Evolutionary conservation across 2,329 filamentous ascomycete genomes (phyloP).

Genomic region (Apiospora saccharicola): DNA sequence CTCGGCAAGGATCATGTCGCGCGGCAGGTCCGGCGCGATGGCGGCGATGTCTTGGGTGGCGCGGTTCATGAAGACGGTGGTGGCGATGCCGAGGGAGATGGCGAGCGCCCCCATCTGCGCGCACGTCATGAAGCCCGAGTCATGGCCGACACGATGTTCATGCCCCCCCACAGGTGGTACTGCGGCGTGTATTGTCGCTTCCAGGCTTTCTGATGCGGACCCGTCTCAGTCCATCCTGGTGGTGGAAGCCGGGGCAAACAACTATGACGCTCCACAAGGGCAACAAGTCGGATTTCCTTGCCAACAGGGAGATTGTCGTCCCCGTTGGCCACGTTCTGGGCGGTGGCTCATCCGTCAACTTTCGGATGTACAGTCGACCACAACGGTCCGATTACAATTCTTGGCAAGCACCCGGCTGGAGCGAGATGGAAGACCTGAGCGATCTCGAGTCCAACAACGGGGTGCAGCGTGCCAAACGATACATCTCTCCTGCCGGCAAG

Average conservation of each 20-base stretch:
- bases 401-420: slow-evolving; percentile 41
- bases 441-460: slow-evolving; percentile 51
- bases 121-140: slow-evolving; percentile 27
- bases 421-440: slow-evolving; percentile 57
- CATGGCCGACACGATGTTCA: no score
- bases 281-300: slow-evolving; percentile 46
- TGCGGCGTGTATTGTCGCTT: slow-evolving; percentile 21
- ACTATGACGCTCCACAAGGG: slow-evolving; percentile 54
- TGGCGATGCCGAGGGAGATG: slow-evolving; percentile 30
- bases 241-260: slow-evolving; percentile 25
- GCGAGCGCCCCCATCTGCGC: slow-evolving; percentile 30
- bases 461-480: slow-evolving; percentile 38
- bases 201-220: slow-evolving; percentile 24
- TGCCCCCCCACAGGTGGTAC: slow-evolving; percentile 21
- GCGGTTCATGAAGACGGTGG: slow-evolving; percentile 29
- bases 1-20: no score
- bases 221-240: slow-evolving; percentile 21
- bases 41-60: slow-evolving; percentile 15
- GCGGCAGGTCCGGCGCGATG: no score
- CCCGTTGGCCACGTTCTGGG: slow-evolving; percentile 56
- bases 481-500: slow-evolving; percentile 37
- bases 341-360: slow-evolving; percentile 60
- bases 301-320: slow-evolving; percentile 50
- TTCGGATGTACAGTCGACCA: slow-evolving; percentile 51
- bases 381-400: slow-evolving; percentile 44